Evolutionary conservation across 306 rosid species (phyloP), one percentile per base, ranked within the genome.

Genomic region (Sindora glabra): DNA sequence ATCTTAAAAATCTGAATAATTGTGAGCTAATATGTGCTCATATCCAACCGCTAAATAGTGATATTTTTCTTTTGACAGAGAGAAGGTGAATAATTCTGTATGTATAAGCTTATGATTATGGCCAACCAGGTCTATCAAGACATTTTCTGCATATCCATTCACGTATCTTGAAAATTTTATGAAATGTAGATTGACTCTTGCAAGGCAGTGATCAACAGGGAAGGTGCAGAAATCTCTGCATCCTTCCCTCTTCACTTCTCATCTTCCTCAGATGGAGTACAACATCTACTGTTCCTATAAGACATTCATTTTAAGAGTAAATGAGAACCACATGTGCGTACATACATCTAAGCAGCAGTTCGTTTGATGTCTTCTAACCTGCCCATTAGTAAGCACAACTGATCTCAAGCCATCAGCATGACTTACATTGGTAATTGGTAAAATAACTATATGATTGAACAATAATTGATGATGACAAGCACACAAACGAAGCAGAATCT

Each of bases 141-240:
- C 17, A 5, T 16, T 12, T 10, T 44, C n/a, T n/a, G n/a, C n/a
- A n/a, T 9, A 15, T 12, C 18, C 10, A 44, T 17, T 17, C 15
- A 44, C 49, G 8, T 6, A 11, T n/a, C 49, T 44, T 15, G 18
- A n/a, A 21, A 44, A 44, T 67, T 25, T 77, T 67, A 85, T 16
- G 77, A 19, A 64, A 40, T 12, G 63, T 58, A 13, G 66, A 51
- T 57, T n/a, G n/a, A n/a, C n/a, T 81, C 74, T 41, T 71, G 74
- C 34, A 84, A 67, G 64, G 83, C 76, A 2, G 58, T 49, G 36
- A 89, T 74, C 87, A 87, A 72, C 51, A 48, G 69, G 17, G 89
- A 84, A 46, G 94, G 94, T 10, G 96, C 95, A 44, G 95, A 87
- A 62, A 77, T 79, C 11, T 87, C 69, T 1, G 96, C 84, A 10